Percentiles rank a stretch among this genome's conserved stretches.
Evolutionary conservation across 306 rosid species (phyloP).

Genomic region (Aeschynomene evenia): DNA sequence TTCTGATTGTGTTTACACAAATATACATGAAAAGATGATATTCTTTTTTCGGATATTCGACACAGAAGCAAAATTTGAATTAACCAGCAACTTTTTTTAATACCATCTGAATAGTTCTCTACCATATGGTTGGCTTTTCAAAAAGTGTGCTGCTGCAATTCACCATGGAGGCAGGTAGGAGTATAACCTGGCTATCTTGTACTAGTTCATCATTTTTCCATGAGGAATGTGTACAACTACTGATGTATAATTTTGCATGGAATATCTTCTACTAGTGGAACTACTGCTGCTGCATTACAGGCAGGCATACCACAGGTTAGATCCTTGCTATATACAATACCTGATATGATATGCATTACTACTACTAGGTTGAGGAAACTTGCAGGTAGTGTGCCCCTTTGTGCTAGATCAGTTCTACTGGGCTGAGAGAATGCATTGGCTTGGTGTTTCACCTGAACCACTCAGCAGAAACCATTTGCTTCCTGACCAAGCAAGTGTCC

Average conservation of each 20-base stretch:
- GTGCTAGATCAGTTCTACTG: slow-evolving; percentile 82
- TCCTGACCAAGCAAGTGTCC: slow-evolving; percentile 46
- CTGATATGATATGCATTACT: too few relatives aligned
- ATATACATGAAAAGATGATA: not conserved
- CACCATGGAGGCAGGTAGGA: slow-evolving; percentile 94
- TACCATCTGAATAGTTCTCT: slow-evolving; percentile 46
- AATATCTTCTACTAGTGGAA: slow-evolving; percentile 55
- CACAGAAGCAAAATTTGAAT: slow-evolving; percentile 10
- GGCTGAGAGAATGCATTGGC: slow-evolving; percentile 92
- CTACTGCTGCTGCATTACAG: slow-evolving; percentile 75
- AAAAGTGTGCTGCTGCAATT: slow-evolving; percentile 64
- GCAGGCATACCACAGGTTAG: slow-evolving; percentile 88
- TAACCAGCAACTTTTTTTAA: not conserved
- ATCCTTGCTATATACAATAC: not conserved
- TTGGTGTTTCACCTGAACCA: slow-evolving; percentile 82
- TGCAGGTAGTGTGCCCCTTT: slow-evolving; percentile 80
- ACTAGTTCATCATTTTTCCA: slow-evolving; percentile 12
- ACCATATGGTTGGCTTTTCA: slow-evolving; percentile 72
- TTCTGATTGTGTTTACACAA: not conserved
- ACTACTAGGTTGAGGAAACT: slow-evolving; percentile 22
- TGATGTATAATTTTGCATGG: slow-evolving; percentile 27
- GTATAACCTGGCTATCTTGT: not conserved
- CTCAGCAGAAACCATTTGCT: slow-evolving; percentile 57
- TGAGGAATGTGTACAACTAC: slow-evolving; percentile 12
- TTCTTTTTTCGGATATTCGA: not conserved